Evolutionary conservation across 2,329 filamentous ascomycete species (phyloP).

Genomic region (Lachnellula subtilissima): DNA sequence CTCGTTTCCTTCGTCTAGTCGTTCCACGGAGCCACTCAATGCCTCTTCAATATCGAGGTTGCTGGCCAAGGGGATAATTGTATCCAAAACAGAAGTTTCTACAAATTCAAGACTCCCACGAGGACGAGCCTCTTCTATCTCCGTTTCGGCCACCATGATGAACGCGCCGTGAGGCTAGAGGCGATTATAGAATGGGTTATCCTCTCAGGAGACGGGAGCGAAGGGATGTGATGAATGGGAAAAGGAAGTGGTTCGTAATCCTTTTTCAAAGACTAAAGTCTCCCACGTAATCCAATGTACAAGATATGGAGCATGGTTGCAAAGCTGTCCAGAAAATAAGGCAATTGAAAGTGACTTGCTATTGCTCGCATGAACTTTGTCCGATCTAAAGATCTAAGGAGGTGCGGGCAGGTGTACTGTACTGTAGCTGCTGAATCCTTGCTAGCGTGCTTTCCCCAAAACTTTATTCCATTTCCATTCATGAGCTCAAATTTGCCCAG

Average conservation of each 20-base stretch:
- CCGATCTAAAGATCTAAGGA: not conserved
- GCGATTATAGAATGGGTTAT: too few species aligned
- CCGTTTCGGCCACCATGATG: conserved; percentile 29
- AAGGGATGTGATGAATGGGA: not conserved
- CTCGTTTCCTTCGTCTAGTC: conserved; percentile 30
- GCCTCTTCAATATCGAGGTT: conserved; percentile 49
- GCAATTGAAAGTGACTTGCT: not conserved
- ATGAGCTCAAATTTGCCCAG: not conserved
- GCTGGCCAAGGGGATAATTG: conserved; percentile 55
- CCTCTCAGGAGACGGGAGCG: too few species aligned
- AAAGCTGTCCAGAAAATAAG: not conserved
- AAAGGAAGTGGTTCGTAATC: not conserved
- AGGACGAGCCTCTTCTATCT: conserved; percentile 31
- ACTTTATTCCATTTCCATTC: not conserved
- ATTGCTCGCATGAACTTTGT: not conserved
- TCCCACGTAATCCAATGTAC: not conserved
- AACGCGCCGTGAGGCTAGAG: not conserved
- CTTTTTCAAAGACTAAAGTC: not conserved
- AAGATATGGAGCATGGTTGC: not conserved
- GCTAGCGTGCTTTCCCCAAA: conserved; percentile 1
- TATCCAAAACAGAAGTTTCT: conserved; percentile 55
- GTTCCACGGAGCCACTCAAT: conserved; percentile 41
- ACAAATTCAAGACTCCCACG: conserved; percentile 43
- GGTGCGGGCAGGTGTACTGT: not conserved
- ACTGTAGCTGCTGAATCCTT: not conserved